Conservation (phyloP, 148 eudicot genomes). For the Vaccinium myrtillus region DNA sequence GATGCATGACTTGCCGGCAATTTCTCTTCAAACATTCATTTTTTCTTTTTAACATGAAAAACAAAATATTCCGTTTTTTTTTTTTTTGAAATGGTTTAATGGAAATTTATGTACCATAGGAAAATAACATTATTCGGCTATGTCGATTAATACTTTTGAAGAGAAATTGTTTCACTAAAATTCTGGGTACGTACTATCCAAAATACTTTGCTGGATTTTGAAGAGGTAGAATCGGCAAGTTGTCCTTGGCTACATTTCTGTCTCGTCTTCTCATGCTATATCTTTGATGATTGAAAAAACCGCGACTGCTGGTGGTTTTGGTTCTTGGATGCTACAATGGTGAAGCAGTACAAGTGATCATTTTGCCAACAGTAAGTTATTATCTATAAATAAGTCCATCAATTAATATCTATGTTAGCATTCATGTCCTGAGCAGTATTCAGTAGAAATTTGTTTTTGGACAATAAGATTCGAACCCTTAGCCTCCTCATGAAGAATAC, state of each 20-base stretch:
- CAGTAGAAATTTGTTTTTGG: not conserved
- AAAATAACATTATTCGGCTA: too few species aligned
- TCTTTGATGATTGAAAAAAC: slow-evolving; percentile 19
- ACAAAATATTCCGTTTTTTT: too few species aligned
- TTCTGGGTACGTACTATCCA: not conserved
- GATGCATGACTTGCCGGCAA: too few species aligned
- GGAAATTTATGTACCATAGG: too few species aligned
- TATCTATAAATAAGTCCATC: not conserved
- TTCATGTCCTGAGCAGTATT: not conserved
- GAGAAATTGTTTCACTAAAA: not conserved
- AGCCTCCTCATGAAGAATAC: not conserved
- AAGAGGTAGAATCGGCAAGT: slow-evolving; percentile 12
- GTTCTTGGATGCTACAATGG: not conserved
- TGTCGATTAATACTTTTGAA: not conserved
- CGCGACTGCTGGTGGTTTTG: not conserved
- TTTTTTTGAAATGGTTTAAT: too few species aligned
- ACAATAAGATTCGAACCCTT: not conserved
- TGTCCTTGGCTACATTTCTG: slow-evolving; percentile 32
- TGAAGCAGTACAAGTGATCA: not conserved
- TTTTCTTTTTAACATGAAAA: too few species aligned
- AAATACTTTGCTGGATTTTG: not conserved
- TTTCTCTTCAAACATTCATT: too few species aligned
- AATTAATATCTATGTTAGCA: not conserved
- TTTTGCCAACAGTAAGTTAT: not conserved
- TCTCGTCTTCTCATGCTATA: slow-evolving; percentile 33